phyloP scores from a whole-genome alignment of 345 rosid genomes.

The Syzygium oleosum region DNA sequence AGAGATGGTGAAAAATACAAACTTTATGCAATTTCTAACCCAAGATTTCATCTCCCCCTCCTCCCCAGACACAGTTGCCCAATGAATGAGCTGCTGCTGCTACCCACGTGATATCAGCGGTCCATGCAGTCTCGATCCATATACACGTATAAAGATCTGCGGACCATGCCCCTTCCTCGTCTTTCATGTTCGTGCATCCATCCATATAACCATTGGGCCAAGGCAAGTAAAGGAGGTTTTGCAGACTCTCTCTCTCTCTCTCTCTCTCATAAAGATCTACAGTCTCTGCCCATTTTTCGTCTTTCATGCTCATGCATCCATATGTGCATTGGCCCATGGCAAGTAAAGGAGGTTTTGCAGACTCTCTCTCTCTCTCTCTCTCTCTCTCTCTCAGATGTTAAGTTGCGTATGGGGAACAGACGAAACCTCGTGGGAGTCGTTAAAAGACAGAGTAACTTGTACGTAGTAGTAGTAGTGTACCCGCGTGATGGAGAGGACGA shows the following conservation, averaged over 20 bases:
- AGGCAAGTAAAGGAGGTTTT: no score
- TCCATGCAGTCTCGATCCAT: no score
- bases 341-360: background rate
- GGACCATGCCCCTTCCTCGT: no score
- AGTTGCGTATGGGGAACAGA: background rate
- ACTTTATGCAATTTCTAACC: background rate
- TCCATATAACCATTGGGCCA: no score
- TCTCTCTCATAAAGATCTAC: background rate
- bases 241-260: background rate
- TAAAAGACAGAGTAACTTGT: background rate
- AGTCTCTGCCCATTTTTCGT: background rate
- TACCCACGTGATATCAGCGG: background rate
- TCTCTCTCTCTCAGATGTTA: background rate
- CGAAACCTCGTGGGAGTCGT: background rate
- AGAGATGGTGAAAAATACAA: background rate
- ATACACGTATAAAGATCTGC: no score
- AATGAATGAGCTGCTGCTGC: background rate
- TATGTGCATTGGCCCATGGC: background rate
- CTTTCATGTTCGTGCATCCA: no score
- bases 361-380: background rate
- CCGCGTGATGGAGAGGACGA: background rate
- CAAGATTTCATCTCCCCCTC: background rate
- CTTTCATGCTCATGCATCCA: background rate
- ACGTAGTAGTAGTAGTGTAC: background rate
- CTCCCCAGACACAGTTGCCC: background rate